phyloP scores from a whole-genome alignment of 2,329 filamentous ascomycete genomes.

The Exophiala aquamarina region DNA sequence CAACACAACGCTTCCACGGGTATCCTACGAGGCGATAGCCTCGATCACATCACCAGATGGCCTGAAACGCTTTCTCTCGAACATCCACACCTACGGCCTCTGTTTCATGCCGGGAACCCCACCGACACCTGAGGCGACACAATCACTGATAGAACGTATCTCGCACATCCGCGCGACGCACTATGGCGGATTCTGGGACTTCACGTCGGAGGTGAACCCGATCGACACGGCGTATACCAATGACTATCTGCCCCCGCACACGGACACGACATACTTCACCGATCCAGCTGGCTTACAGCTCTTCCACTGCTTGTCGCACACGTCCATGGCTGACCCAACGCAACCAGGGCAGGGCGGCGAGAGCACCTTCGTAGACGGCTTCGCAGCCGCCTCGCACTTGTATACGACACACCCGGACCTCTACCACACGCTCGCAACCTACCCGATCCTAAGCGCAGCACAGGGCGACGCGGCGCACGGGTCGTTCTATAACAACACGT shows the following conservation, averaged over 20 bases:
- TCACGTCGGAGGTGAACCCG: constrained; percentile 81
- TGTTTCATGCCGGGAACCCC: constrained; percentile 26
- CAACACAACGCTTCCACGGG: constrained; percentile 9
- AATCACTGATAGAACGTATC: constrained; percentile 75
- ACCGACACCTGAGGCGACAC: constrained; percentile 62
- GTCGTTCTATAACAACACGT: constrained; percentile 65
- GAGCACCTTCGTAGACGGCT: constrained; percentile 84
- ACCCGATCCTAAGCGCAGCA: constrained; percentile 72
- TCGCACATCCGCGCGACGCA: constrained; percentile 87
- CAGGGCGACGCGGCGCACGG: constrained; percentile 71
- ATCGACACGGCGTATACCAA: constrained; percentile 93
- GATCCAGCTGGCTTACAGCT: constrained; percentile 89
- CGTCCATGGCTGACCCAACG: constrained; percentile 30
- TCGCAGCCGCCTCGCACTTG: constrained; percentile 67
- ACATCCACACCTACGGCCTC: constrained; percentile 24
- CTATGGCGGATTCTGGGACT: constrained; percentile 87
- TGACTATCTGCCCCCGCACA: constrained; percentile 78
- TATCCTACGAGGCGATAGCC: constrained; percentile 62
- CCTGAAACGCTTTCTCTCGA: constrained; percentile 18
- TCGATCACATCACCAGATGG: constrained; percentile 28
- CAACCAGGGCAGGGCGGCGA: constrained; percentile 65
- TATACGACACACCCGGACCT: constrained; percentile 52
- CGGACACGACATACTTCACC: constrained; percentile 93
- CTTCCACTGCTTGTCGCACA: constrained; percentile 87
- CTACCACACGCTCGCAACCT: constrained; percentile 58